phyloP scores from a whole-genome alignment of 2,329 filamentous ascomycete species.

The Phyllosticta paracitricarpa region DNA sequence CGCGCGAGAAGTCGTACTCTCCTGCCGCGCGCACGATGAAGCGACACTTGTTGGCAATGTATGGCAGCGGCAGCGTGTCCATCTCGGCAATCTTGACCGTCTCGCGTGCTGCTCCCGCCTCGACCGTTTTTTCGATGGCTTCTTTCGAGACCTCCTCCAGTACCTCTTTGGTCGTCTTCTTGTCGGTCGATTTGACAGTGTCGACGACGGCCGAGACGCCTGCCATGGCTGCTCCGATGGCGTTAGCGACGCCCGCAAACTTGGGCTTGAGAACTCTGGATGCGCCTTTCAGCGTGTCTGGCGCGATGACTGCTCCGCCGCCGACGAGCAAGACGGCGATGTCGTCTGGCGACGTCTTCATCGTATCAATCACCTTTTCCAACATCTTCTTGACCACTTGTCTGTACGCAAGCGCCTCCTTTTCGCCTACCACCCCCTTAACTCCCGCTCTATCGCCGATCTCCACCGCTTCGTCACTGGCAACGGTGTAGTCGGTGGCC shows the following conservation, averaged over 20 bases:
- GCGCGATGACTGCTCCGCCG: slow-evolving; percentile 45
- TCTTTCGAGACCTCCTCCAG: slow-evolving; percentile 33
- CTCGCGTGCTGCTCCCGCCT: slow-evolving; percentile 23
- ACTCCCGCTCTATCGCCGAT: slow-evolving; percentile 15
- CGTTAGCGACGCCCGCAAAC: slow-evolving; percentile 48
- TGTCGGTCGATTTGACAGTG: slow-evolving; percentile 24
- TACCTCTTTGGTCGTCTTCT: slow-evolving; percentile 5
- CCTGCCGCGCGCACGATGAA: slow-evolving; percentile 11
- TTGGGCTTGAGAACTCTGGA: slow-evolving; percentile 42
- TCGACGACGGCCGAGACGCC: slow-evolving; percentile 46
- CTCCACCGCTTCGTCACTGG: slow-evolving; percentile 15
- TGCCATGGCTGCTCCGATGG: slow-evolving; percentile 50
- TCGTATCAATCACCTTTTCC: slow-evolving; percentile 44
- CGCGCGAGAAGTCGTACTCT: slow-evolving; percentile 1
- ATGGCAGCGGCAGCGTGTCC: slow-evolving; percentile 29
- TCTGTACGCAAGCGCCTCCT: slow-evolving; percentile 20
- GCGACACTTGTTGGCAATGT: slow-evolving; percentile 22
- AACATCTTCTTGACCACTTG: slow-evolving; percentile 35
- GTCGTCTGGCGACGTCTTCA: slow-evolving; percentile 46
- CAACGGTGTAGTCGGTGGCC: slow-evolving; percentile 43
- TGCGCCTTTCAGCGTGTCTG: slow-evolving; percentile 40
- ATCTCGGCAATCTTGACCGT: slow-evolving; percentile 38
- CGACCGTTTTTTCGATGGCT: slow-evolving; percentile 26
- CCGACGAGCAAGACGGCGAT: slow-evolving; percentile 48
- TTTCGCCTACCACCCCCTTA: background rate